These are phyloP conservation scores for Naegleria lovaniensis DNA, from an alignment of 208 protist genomes.

Conservation along the genomic window DNA sequence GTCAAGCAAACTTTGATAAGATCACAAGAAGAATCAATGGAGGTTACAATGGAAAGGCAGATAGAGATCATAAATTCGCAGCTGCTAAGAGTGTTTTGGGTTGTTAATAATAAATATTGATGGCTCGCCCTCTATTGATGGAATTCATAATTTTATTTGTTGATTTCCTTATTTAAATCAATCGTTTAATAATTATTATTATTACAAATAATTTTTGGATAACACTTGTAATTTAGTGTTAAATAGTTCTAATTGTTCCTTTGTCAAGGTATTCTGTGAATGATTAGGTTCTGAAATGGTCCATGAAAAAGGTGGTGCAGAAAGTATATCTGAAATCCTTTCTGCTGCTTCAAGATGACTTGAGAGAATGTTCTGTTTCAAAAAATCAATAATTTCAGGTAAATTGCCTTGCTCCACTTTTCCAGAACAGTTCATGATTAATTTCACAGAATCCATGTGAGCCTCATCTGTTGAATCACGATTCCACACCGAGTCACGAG, in stretches of 20 bases:
- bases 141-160: too few species aligned
- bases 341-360: neutral
- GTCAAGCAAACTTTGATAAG: slow-evolving; percentile 19
- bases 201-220: neutral
- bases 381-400: neutral
- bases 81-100: neutral
- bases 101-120: neutral
- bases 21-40: slow-evolving; percentile 36
- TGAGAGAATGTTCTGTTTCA: neutral
- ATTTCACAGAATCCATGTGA: neutral
- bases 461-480: neutral
- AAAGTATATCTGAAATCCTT: neutral
- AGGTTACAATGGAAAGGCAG: slow-evolving; percentile 37
- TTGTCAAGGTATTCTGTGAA: neutral
- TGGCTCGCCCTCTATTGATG: too few species aligned
- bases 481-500: too few species aligned
- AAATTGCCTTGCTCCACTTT: neutral
- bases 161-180: too few species aligned
- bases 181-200: too few species aligned
- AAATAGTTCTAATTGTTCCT: neutral
- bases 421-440: neutral
- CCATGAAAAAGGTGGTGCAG: neutral
- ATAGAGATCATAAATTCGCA: neutral
- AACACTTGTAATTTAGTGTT: neutral
- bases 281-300: neutral